Base-by-base conservation (phyloP, 2,329 filamentous ascomycete genomes). In the Sporothrix inflata region DNA sequence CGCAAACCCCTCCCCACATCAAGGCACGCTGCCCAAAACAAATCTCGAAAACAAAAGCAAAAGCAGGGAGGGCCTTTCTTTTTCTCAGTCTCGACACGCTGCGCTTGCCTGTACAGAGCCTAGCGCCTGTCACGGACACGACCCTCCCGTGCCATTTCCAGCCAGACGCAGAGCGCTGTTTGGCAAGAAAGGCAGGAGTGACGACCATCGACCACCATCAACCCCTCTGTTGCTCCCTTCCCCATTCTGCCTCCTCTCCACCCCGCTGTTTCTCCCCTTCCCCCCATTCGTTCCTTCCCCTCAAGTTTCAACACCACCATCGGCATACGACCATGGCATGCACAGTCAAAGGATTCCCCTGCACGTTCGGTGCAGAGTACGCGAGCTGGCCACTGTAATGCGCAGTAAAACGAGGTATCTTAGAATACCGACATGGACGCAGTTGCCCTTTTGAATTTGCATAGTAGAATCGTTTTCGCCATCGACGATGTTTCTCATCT, bases 1-100 rank as follows among this genome's bases (percentile, higher is more conserved):
- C 66, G 65, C 47, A 21, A 60, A 61, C 11, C 51, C 53, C 68
- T 16, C 68, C 68, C 60, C 60, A 65, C 38, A 45, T 19, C 38
- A 42, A 27, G 38, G 21, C 38, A 27, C 57, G 57, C 60, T 42
- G 38, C 38, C 38, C 2, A 63, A 63, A 45, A 42, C 11, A 21
- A 24, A 21, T 21, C 11, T n/a, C n/a, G 4, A 45, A 19, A 19
- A 45, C 11, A 45, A 65, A 27, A 9, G 14, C 12, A 24, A 27
- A 65, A 45, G 27, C 38, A 65, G 38, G 60, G 60, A 63, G 38
- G 38, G n/a, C n/a, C 38, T 63, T 63, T 24, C 60, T 45, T 63
- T 42, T 21, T 27, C 2, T 16, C 60, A n/a, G n/a, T 45, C 21
- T 65, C 38, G 38, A 42, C 38, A 45, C 16, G 60, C 11, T 21